Evolutionary conservation across 192 early-diverging fungal species (phyloP).

Genomic region (Haplosporangium gracile): DNA sequence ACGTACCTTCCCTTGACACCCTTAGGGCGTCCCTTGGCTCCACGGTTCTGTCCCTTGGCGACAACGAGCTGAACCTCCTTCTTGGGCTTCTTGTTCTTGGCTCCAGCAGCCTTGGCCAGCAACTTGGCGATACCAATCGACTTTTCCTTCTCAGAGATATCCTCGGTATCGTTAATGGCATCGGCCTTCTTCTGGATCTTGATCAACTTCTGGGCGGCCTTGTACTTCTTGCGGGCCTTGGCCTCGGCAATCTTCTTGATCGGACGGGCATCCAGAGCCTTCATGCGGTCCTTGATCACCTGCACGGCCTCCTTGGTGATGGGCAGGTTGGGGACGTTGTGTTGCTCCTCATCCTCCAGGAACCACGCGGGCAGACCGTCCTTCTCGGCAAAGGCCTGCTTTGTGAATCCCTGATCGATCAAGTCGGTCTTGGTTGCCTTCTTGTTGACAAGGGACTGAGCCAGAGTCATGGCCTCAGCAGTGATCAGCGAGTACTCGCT

Average conservation of each 20-base stretch:
- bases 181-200: conserved; percentile 92
- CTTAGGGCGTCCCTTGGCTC: conserved; percentile 91
- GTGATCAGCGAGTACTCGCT: conserved; percentile 76
- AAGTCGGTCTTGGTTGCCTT: conserved; percentile 83
- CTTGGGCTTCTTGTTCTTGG: conserved; percentile 82
- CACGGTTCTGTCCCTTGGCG: conserved; percentile 85
- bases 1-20: conserved; percentile 96
- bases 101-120: conserved; percentile 79
- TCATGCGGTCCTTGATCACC: conserved; percentile 83
- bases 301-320: conserved; percentile 97
- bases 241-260: conserved; percentile 99
- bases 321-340: conserved; percentile 91
- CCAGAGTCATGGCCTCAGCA: conserved; percentile 91
- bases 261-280: conserved; percentile 94
- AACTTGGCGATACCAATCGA: conserved; percentile 84
- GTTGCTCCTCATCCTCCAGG: conserved; percentile 88
- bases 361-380: conserved; percentile 94
- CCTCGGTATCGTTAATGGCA: conserved; percentile 86
- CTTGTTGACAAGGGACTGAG: conserved; percentile 84
- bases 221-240: conserved; percentile 92
- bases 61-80: conserved; percentile 91
- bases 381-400: conserved; percentile 89
- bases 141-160: conserved; percentile 93
- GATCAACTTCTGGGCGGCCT: conserved; percentile 76
- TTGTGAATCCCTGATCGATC: conserved; percentile 94